A percentile compares a stretch with the other conserved stretches of the same genome.
Evolutionary conservation across 768 basidiomycete genomes (phyloP).

Genomic region (Hypholoma fasciculare): DNA sequence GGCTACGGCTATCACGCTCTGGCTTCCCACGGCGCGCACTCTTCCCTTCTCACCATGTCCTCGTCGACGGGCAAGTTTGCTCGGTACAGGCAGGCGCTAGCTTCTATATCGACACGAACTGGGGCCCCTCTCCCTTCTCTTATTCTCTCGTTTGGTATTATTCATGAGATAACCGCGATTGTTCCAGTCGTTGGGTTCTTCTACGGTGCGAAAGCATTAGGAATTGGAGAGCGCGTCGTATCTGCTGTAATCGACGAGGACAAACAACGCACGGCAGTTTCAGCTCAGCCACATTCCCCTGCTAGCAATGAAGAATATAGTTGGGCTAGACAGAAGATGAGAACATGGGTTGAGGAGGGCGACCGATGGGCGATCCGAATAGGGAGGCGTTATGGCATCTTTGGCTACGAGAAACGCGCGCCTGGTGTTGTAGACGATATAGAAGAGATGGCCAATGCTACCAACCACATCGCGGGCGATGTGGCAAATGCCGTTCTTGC

Average conservation of each 20-base stretch:
- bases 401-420: conserved; percentile 67
- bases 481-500: conserved; percentile 83
- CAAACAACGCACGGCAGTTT: not conserved
- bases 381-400: conserved; percentile 76
- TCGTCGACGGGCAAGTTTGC: conserved; percentile 33
- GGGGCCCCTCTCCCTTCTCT: conserved; percentile 79
- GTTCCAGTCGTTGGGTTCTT: conserved; percentile 76
- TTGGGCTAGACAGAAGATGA: conserved; percentile 46
- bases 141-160: conserved; percentile 71
- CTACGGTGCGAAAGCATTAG: conserved; percentile 63
- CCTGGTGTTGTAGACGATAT: conserved; percentile 26
- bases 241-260: conserved; percentile 29
- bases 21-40: not conserved
- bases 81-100: conserved; percentile 55
- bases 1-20: not conserved
- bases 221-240: conserved; percentile 70
- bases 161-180: conserved; percentile 86
- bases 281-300: not conserved
- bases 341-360: conserved; percentile 76
- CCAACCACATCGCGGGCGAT: conserved; percentile 63
- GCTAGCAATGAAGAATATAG: not conserved
- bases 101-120: conserved; percentile 63
- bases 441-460: conserved; percentile 22
- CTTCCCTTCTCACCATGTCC: conserved; percentile 12
- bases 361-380: conserved; percentile 69